phyloP scores from a whole-genome alignment of 129 eudicot species.

The Saposhnikovia divaricata region DNA sequence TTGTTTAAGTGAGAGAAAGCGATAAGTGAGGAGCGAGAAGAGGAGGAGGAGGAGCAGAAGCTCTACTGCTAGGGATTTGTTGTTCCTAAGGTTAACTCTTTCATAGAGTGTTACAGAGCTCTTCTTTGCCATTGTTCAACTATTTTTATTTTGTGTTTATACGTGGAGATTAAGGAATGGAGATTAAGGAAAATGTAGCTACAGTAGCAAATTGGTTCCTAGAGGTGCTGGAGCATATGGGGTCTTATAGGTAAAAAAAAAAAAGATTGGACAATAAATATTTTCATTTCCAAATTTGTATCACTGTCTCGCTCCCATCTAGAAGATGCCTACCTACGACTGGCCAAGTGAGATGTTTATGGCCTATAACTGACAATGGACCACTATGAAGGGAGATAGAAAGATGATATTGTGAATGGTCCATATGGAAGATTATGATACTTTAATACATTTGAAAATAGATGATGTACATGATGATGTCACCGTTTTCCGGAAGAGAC shows the following conservation, averaged over 20 bases:
- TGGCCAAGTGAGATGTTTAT: no score
- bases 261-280: not conserved
- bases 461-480: not conserved
- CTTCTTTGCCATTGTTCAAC: not conserved
- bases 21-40: constrained; percentile 31
- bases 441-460: not conserved
- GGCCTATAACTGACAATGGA: no score
- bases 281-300: not conserved
- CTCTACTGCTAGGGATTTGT: constrained; percentile 29
- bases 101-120: constrained; percentile 29
- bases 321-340: not conserved
- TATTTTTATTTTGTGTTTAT: not conserved
- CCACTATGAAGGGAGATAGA: not conserved
- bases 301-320: not conserved
- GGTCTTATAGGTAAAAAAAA: not conserved
- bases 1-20: constrained; percentile 21
- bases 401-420: not conserved
- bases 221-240: not conserved
- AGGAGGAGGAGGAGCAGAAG: constrained; percentile 38
- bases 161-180: no score
- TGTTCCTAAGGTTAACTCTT: constrained; percentile 22
- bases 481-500: not conserved
- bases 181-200: not conserved
- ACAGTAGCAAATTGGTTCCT: not conserved
- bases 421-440: no score